A percentile compares a stretch with the other conserved stretches of the same genome.
Evolutionary conservation across 768 basidiomycete genomes (phyloP).

Genomic region (Suillus cothurnatus): DNA sequence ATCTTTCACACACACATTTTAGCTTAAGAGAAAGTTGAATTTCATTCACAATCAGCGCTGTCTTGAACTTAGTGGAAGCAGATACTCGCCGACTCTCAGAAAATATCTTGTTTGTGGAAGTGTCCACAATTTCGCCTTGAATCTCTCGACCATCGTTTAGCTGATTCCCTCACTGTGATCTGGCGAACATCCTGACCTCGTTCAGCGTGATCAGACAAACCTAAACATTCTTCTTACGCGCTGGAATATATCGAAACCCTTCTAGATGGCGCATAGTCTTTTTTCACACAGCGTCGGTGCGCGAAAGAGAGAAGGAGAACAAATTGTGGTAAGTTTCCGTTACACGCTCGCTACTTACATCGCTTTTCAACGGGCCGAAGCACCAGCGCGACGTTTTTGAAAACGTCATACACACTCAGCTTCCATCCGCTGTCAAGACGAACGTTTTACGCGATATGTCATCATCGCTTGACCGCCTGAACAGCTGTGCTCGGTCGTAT

Average conservation of each 20-base stretch:
- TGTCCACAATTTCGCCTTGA: too few relatives aligned
- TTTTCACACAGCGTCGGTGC: neutral
- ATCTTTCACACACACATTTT: too few relatives aligned
- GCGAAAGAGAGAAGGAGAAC: neutral
- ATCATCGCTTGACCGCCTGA: neutral
- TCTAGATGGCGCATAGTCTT: neutral
- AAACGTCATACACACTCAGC: neutral
- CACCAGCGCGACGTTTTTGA: neutral
- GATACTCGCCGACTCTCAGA: too few relatives aligned
- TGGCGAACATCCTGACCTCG: too few relatives aligned
- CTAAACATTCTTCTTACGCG: neutral
- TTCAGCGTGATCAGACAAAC: neutral
- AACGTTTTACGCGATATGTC: neutral
- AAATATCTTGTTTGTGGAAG: too few relatives aligned
- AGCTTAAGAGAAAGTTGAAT: too few relatives aligned
- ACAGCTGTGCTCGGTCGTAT: neutral
- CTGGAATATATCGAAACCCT: neutral
- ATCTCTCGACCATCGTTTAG: too few relatives aligned
- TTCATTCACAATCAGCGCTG: too few relatives aligned
- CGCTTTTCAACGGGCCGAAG: neutral
- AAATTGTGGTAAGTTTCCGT: neutral
- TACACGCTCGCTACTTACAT: neutral
- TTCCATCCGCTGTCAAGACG: neutral
- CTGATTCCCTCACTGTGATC: too few relatives aligned
- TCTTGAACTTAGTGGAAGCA: too few relatives aligned